Base-by-base conservation (phyloP, 2,329 filamentous ascomycete genomes). In the Nothophoma quercina region DNA sequence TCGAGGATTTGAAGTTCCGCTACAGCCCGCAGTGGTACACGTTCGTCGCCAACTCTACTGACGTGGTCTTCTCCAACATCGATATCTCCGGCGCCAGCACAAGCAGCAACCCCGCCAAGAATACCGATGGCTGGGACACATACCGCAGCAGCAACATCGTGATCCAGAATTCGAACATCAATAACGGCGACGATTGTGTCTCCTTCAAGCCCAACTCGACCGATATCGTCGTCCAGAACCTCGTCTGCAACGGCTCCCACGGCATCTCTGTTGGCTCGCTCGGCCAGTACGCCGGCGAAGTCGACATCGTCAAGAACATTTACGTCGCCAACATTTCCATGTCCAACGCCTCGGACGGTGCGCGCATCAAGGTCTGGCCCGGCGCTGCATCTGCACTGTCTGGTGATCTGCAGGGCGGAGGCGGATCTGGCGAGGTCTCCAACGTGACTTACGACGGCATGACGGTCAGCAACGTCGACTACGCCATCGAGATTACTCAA, bases 181-280 rank as follows among this genome's bases (percentile, higher is more conserved):
- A 83, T 68, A 88, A 88, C 60, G 85, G 84, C 28, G 87, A 89
- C 66, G 85, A 91, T 67, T 90, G 88, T 55, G 85, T 90, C 10
- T 86, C 86, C 0, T 90, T 90, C 80, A 90, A 90, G 72, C 87
- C 87, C 15, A 90, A 90, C 69, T 86, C 82, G 62, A 89, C 86
- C 34, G 81, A 88, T 58, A 83, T 90, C 7, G 70, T 90, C 4
- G 82, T 90, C 5, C 86, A 90, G 67, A 85, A 86, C 56, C 74
- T 90, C 4, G 74, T 78, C 53, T 90, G 88, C 73, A 87, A 87
- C 63, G 86, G 87, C 26, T 88, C 85, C 3, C 88, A 90, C 64
- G 88, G 88, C 30, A 89, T 90, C 59, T 86, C 83, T 8, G 86
- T 90, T n/a, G 88, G 88, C 7, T 88, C 85, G 0, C 76, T 90